Percentiles rank a stretch among this genome's conserved stretches.
These are phyloP conservation scores for Stagonosporopsis tanaceti DNA, from an alignment of 2,329 filamentous ascomycete species.

Conservation along the genomic window DNA sequence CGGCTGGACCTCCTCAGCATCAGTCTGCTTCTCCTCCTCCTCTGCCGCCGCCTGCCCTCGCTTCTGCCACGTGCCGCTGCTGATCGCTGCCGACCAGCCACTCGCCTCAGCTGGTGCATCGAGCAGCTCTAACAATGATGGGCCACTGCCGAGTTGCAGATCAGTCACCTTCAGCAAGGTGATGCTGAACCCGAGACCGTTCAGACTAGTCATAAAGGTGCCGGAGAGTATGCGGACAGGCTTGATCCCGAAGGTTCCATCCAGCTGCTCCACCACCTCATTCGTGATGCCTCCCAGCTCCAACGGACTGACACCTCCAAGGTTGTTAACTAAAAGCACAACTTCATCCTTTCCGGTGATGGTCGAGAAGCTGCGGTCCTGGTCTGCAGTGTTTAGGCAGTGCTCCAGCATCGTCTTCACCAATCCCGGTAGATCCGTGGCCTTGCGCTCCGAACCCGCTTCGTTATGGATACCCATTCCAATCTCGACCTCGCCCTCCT, in stretches of 20 bases:
- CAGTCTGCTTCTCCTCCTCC: constrained; percentile 53
- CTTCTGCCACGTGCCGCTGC: constrained; percentile 65
- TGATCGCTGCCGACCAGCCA: constrained; percentile 71
- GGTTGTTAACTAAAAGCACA: constrained; percentile 77
- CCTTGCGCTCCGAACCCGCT: constrained; percentile 55
- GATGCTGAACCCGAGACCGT: constrained; percentile 75
- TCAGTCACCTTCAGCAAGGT: constrained; percentile 70
- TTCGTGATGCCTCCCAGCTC: constrained; percentile 76
- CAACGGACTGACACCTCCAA: constrained; percentile 75
- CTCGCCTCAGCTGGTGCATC: constrained; percentile 73
- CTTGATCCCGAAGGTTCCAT: constrained; percentile 65
- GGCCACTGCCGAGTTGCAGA: constrained; percentile 64
- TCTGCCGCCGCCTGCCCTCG: constrained; percentile 52
- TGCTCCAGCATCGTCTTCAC: constrained; percentile 70
- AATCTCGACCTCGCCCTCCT: constrained; percentile 68
- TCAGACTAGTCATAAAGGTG: constrained; percentile 76
- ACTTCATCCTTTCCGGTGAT: constrained; percentile 68
- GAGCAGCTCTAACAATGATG: constrained; percentile 71
- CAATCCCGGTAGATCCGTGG: constrained; percentile 52
- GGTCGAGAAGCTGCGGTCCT: constrained; percentile 74
- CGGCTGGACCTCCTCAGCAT: constrained; percentile 56
- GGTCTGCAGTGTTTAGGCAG: constrained; percentile 68
- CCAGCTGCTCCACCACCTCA: constrained; percentile 70
- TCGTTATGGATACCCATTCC: constrained; percentile 82
- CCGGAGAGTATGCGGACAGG: constrained; percentile 69